Conservation (phyloP, 2,329 filamentous ascomycete genomes). For the Cucurbitaria berberidis region DNA sequence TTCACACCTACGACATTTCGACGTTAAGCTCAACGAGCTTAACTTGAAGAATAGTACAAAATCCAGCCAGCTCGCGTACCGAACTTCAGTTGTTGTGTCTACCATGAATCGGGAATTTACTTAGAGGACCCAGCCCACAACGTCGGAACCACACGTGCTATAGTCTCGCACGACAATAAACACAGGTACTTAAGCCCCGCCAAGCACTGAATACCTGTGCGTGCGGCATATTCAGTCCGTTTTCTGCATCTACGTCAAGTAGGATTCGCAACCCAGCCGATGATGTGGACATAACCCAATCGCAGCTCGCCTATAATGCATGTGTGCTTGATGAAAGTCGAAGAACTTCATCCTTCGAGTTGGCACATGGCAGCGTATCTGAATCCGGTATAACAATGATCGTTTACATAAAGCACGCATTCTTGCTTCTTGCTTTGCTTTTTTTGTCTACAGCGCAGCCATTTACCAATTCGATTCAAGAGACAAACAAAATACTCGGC, state of each 20-base stretch:
- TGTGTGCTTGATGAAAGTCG: slow-evolving; percentile 9
- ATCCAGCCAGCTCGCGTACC: too few species aligned
- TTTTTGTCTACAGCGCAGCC: slow-evolving; percentile 1
- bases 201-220: neutral
- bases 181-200: neutral
- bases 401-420: slow-evolving; percentile 16
- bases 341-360: slow-evolving; percentile 8
- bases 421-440: slow-evolving; percentile 9
- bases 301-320: slow-evolving; percentile 7
- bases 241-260: neutral
- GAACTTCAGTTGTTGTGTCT: too few species aligned
- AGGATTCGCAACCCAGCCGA: neutral
- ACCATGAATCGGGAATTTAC: too few species aligned
- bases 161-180: too few species aligned
- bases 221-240: too few species aligned
- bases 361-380: slow-evolving; percentile 9
- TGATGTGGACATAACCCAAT: slow-evolving; percentile 14
- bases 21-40: too few species aligned
- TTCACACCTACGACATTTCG: too few species aligned
- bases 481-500: slow-evolving; percentile 16
- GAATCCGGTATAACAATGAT: slow-evolving; percentile 7
- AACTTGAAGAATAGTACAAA: too few species aligned
- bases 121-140: too few species aligned
- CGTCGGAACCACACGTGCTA: too few species aligned
- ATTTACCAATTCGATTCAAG: neutral